These are phyloP conservation scores for Colletotrichum lupini DNA, from an alignment of 2,329 filamentous ascomycete genomes.

Conservation along the genomic window DNA sequence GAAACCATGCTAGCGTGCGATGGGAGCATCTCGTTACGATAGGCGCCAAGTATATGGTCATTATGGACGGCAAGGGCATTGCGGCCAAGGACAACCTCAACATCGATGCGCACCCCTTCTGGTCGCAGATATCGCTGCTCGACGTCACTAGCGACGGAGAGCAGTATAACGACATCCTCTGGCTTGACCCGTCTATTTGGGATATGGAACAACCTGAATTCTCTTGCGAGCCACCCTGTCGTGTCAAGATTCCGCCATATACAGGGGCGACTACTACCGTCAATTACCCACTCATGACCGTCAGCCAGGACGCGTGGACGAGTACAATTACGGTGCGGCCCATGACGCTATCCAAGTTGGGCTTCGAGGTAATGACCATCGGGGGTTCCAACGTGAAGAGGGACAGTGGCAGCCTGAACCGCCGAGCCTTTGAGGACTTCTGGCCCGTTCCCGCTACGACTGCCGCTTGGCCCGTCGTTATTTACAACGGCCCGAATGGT, in stretches of 20 bases:
- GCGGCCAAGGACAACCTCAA: conserved; percentile 42
- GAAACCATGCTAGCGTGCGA: conserved; percentile 39
- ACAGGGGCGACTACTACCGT: conserved; percentile 42
- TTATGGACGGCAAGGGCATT: conserved; percentile 41
- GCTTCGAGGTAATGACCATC: conserved; percentile 41
- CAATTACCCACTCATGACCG: conserved; percentile 45
- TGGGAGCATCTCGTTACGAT: conserved; percentile 45
- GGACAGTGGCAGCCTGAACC: conserved; percentile 15
- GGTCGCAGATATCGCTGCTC: no score
- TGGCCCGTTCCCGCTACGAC: conserved; percentile 38
- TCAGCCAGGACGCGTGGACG: conserved; percentile 44
- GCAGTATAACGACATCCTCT: no score
- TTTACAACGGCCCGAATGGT: conserved; percentile 38
- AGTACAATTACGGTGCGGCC: conserved; percentile 43
- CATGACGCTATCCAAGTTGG: conserved; percentile 41
- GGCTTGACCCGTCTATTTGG: no score
- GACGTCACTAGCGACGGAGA: no score
- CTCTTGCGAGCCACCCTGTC: no score
- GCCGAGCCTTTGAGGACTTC: conserved; percentile 24
- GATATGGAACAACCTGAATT: no score
- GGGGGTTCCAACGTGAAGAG: conserved; percentile 2
- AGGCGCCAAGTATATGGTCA: conserved; percentile 43
- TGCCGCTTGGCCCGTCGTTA: conserved; percentile 38
- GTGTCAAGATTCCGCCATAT: neutral
- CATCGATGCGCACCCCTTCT: conserved; percentile 15